Evolutionary conservation across 225 moss, liverwort and hornwort genomes (phyloP).

Genomic region (Sphagnum contortum): DNA sequence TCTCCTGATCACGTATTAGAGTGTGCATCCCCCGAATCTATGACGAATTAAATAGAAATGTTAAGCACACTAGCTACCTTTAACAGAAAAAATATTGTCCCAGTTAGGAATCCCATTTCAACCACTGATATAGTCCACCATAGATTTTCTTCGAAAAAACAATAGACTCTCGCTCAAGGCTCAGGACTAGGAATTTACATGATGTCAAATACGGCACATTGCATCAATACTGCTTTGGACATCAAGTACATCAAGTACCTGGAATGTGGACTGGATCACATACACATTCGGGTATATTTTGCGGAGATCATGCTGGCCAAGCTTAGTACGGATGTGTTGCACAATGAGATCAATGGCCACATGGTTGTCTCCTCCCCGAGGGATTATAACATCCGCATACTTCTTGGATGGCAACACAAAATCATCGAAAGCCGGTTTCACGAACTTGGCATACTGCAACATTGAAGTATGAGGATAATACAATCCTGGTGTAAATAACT

Average conservation of each 20-base stretch:
- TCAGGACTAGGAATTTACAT: no score
- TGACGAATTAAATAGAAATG: neutral
- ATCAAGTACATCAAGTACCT: conserved; percentile 13
- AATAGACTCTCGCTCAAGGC: no score
- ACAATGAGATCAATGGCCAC: conserved; percentile 94
- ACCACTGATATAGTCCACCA: no score
- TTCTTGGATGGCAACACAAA: conserved; percentile 96
- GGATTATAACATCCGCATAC: conserved; percentile 94
- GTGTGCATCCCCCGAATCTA: conserved; percentile 97
- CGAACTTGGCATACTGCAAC: conserved; percentile 83
- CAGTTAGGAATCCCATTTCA: no score
- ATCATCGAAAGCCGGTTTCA: conserved; percentile 94
- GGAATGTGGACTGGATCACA: conserved; percentile 97
- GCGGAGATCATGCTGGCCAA: conserved; percentile 92
- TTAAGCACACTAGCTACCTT: neutral
- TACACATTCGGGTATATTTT: conserved; percentile 93
- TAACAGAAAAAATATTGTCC: neutral
- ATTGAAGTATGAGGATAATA: no score
- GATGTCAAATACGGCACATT: no score
- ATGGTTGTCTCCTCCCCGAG: conserved; percentile 91
- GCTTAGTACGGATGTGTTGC: conserved; percentile 89
- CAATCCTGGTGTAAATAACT: no score
- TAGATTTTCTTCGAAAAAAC: no score
- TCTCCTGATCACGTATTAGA: conserved; percentile 83
- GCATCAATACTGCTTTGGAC: no score